phyloP scores from a whole-genome alignment of 164 flowering plant genomes.

The Hamamelis virginiana region DNA sequence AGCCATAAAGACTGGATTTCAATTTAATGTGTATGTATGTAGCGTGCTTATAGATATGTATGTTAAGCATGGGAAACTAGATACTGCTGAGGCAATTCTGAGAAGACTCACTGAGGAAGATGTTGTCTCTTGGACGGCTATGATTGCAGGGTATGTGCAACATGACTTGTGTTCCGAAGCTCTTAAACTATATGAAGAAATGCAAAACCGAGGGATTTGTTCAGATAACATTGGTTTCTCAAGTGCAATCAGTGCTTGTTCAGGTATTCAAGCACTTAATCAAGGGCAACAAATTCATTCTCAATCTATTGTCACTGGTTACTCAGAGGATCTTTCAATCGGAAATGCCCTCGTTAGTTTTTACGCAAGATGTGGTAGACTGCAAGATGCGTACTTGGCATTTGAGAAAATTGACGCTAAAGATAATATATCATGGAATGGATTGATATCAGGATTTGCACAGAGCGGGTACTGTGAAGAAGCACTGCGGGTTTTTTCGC shows the following conservation, averaged over 20 bases:
- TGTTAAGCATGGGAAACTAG: conserved; percentile 34
- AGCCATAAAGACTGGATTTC: conserved; percentile 36
- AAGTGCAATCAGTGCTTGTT: conserved; percentile 45
- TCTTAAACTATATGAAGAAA: conserved; percentile 31
- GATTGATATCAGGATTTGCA: conserved; percentile 37
- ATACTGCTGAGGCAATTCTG: conserved; percentile 27
- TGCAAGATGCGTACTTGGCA: conserved; percentile 28
- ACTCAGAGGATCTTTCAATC: conserved; percentile 32
- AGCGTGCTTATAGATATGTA: conserved; percentile 47
- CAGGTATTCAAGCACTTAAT: conserved; percentile 36
- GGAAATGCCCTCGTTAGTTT: conserved; percentile 38
- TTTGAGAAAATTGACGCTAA: conserved; percentile 29
- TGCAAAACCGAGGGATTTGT: conserved; percentile 29
- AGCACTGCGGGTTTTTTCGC: conserved; percentile 30
- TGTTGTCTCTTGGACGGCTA: conserved; percentile 43
- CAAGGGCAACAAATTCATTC: conserved; percentile 40
- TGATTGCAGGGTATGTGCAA: conserved; percentile 40
- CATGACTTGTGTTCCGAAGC: conserved; percentile 34
- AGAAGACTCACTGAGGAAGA: conserved; percentile 27
- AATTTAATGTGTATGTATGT: conserved; percentile 33
- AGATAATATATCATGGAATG: conserved; percentile 42
- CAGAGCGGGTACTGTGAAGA: conserved; percentile 39
- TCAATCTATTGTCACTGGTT: conserved; percentile 29
- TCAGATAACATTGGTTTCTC: conserved; percentile 37
- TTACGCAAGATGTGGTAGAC: conserved; percentile 37